These are phyloP conservation scores for Erodium maritimum DNA, from an alignment of 345 rosid genomes.

Conservation along the genomic window DNA sequence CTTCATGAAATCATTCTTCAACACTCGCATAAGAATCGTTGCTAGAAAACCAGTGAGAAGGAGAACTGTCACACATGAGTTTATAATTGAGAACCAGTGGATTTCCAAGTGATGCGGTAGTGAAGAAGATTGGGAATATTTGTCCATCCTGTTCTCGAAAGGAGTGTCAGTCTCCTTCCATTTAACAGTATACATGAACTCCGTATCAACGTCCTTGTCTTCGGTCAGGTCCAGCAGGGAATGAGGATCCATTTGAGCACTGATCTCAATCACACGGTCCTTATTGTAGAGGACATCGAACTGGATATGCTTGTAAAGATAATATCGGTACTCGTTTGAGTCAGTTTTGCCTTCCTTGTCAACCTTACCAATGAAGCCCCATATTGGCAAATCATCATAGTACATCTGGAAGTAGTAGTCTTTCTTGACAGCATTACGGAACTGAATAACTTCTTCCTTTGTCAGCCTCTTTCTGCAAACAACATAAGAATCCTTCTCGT, in stretches of 20 bases:
- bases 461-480: conserved; percentile 53
- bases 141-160: conserved; percentile 88
- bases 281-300: conserved; percentile 62
- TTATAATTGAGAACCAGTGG: conserved; percentile 87
- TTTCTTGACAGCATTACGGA: conserved; percentile 51
- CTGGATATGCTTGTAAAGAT: conserved; percentile 63
- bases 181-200: conserved; percentile 73
- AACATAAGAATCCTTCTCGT: conserved; percentile 50
- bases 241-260: conserved; percentile 60
- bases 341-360: conserved; percentile 58
- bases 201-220: conserved; percentile 64
- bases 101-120: conserved; percentile 86
- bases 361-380: conserved; percentile 84
- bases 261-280: conserved; percentile 68
- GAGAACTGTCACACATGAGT: conserved; percentile 84
- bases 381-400: conserved; percentile 74
- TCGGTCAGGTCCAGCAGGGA: conserved; percentile 63
- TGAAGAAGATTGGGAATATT: conserved; percentile 72
- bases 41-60: conserved; percentile 89
- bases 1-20: conserved; percentile 89
- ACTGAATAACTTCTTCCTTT: conserved; percentile 46
- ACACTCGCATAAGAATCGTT: conserved; percentile 79
- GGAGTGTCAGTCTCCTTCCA: conserved; percentile 82
- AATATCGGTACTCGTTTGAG: conserved; percentile 52
- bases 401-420: conserved; percentile 91